These are phyloP conservation scores for Musa balbisiana DNA, from an alignment of 202 grass and related monocot genomes.

Conservation along the genomic window DNA sequence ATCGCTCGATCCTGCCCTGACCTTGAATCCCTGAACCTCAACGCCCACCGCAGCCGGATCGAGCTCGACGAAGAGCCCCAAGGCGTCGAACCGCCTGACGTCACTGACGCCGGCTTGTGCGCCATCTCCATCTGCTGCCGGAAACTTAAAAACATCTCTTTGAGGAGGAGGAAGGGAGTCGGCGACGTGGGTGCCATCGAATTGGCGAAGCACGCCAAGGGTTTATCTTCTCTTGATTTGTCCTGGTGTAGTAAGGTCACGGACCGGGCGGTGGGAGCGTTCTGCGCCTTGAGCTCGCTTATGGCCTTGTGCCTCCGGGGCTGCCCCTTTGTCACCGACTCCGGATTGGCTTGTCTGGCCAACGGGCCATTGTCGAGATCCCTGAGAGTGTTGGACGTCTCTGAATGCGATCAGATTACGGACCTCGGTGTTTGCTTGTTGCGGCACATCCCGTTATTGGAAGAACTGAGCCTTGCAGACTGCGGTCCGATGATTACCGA, in stretches of 20 bases:
- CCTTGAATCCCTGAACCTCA: constrained; percentile 10
- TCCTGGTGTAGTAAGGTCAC: constrained; percentile 10
- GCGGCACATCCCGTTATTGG: neutral
- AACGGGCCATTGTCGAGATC: neutral
- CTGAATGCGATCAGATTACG: constrained; percentile 16
- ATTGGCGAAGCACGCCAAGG: neutral
- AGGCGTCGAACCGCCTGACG: neutral
- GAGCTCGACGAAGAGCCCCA: too few relatives aligned
- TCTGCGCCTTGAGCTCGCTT: neutral
- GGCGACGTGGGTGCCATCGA: neutral
- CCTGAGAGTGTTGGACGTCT: constrained; percentile 9
- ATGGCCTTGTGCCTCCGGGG: constrained; percentile 2
- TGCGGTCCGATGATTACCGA: too few relatives aligned
- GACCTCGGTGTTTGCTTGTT: neutral
- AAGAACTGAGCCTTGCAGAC: constrained; percentile 11
- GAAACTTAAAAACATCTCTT: neutral
- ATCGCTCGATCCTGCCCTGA: neutral
- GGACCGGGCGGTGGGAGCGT: constrained; percentile 1
- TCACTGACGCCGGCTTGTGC: constrained; percentile 1
- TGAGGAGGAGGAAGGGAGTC: constrained; percentile 3
- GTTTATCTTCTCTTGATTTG: constrained; percentile 5
- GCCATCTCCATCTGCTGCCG: constrained; percentile 2
- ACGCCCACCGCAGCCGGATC: neutral
- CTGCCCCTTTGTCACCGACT: constrained; percentile 6
- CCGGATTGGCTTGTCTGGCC: constrained; percentile 1